phyloP scores from a whole-genome alignment of 176 grass and related monocot genomes.

The Aegilops sharonensis region DNA sequence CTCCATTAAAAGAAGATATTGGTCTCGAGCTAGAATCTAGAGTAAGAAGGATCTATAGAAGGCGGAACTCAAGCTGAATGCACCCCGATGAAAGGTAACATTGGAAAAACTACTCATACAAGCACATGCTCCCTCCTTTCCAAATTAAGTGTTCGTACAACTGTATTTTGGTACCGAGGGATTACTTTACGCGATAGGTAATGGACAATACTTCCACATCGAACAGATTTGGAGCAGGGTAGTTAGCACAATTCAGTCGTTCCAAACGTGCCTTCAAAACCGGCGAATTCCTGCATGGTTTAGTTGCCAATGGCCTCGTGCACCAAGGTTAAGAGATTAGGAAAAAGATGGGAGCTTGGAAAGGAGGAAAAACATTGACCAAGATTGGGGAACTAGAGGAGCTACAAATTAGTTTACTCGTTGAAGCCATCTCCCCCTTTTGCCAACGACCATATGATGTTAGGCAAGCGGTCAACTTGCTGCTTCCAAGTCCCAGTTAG shows the following conservation, averaged over 20 bases:
- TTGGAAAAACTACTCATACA: too few relatives aligned
- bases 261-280: neutral
- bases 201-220: neutral
- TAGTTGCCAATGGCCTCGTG: neutral
- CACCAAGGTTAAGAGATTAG: neutral
- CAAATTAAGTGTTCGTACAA: too few relatives aligned
- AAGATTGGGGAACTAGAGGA: neutral
- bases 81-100: too few relatives aligned
- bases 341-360: neutral
- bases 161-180: too few relatives aligned
- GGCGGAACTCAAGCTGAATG: too few relatives aligned
- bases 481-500: neutral
- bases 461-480: neutral
- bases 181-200: neutral
- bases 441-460: neutral
- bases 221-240: neutral
- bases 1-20: too few relatives aligned
- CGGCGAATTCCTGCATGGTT: neutral
- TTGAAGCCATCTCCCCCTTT: too few relatives aligned
- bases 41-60: too few relatives aligned
- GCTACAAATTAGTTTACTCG: neutral
- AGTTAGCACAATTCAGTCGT: neutral
- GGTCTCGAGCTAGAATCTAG: too few relatives aligned
- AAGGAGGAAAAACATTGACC: slow-evolving; percentile 9
- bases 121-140: too few relatives aligned